Evolutionary conservation across 2,329 filamentous ascomycete genomes (phyloP).

Genomic region (Fusarium graminum): DNA sequence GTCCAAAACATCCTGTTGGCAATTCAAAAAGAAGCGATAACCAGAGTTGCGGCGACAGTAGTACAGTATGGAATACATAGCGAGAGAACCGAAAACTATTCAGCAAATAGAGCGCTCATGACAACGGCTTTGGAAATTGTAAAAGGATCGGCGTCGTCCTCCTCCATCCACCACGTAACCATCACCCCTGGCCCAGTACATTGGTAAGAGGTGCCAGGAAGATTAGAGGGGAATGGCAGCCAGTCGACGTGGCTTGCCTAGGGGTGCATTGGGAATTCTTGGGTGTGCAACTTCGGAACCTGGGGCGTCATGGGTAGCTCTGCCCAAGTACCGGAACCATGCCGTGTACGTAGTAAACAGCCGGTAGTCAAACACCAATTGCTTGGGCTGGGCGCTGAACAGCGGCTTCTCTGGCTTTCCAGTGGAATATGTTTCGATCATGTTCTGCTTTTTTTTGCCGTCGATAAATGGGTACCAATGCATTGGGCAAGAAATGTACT

Average conservation of each 20-base stretch:
- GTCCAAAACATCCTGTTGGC: constrained; percentile 38
- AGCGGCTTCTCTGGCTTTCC: constrained; percentile 31
- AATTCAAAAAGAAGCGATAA: constrained; percentile 20
- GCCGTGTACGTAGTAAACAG: constrained; percentile 43
- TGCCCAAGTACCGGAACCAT: constrained; percentile 37
- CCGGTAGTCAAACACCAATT: constrained; percentile 30
- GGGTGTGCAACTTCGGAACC: constrained; percentile 38
- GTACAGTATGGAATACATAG: constrained; percentile 16
- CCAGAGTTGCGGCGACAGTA: constrained; percentile 11
- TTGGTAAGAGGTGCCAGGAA: constrained; percentile 47
- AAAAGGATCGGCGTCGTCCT: constrained; percentile 45
- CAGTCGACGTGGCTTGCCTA: constrained; percentile 47
- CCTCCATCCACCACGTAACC: constrained; percentile 38
- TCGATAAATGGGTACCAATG: constrained; percentile 30
- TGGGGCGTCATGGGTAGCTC: constrained; percentile 38
- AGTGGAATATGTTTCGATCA: constrained; percentile 25
- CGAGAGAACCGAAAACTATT: constrained; percentile 17
- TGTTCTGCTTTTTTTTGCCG: constrained; percentile 24
- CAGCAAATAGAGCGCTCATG: constrained; percentile 35
- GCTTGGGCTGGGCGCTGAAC: constrained; percentile 36
- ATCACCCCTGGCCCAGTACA: constrained; percentile 45
- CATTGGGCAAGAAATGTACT: constrained; percentile 17
- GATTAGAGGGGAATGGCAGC: constrained; percentile 45
- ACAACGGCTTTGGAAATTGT: constrained; percentile 44
- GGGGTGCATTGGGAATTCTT: constrained; percentile 35